A percentile compares a stretch with the other conserved stretches of the same genome.
Evolutionary conservation across 23 red algal genomes (phyloP).

Genomic region (Gracilaria vermiculophylla): DNA sequence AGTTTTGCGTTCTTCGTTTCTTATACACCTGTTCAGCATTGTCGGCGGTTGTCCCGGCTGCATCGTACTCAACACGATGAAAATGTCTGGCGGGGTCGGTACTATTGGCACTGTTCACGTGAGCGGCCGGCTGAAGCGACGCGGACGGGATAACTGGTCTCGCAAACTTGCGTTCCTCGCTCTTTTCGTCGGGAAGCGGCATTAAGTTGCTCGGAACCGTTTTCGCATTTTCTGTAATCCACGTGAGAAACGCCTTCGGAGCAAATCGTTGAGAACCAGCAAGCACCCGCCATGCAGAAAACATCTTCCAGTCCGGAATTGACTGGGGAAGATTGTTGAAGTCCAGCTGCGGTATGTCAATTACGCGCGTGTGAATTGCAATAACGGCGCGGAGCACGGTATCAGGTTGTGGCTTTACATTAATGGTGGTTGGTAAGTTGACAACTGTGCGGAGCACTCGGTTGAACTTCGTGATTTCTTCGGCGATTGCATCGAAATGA

Average conservation of each 20-base stretch:
- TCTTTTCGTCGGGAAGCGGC: background rate
- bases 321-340: constrained; percentile 35
- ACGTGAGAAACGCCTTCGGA: constrained; percentile 3
- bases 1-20: background rate
- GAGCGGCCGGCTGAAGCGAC: background rate
- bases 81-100: background rate
- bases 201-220: background rate
- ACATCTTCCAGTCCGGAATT: constrained; percentile 55
- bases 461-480: constrained; percentile 55
- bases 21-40: constrained; percentile 6
- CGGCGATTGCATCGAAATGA: constrained; percentile 64
- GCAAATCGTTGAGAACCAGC: constrained; percentile 25
- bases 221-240: background rate
- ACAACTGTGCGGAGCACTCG: constrained; percentile 10
- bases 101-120: background rate
- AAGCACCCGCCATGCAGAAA: constrained; percentile 36
- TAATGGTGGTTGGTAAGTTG: constrained; percentile 1
- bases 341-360: constrained; percentile 19
- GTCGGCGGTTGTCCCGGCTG: background rate
- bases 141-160: background rate
- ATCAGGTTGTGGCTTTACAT: background rate
- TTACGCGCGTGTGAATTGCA: constrained; percentile 21
- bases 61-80: background rate
- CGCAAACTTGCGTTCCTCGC: background rate
- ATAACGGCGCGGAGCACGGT: constrained; percentile 31